Conservation (phyloP, 202 grass and related monocot genomes). For the Carex sylvatica region DNA sequence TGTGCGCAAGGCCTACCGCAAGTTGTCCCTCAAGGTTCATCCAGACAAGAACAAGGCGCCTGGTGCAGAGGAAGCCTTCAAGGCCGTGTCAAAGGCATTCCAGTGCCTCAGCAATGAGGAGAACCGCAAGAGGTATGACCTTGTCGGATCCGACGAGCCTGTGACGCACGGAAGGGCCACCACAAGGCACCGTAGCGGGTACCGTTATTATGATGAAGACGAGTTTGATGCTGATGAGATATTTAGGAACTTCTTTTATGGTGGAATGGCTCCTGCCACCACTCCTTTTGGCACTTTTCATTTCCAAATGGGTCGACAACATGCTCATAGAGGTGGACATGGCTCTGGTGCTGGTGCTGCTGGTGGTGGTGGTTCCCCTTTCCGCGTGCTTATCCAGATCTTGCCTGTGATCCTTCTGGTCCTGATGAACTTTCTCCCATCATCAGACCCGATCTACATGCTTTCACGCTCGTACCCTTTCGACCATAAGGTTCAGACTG, state of each 20-base stretch:
- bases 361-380: slow-evolving; percentile 15
- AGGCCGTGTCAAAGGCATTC: slow-evolving; percentile 92
- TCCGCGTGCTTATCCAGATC: slow-evolving; percentile 73
- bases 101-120: slow-evolving; percentile 87
- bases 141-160: slow-evolving; percentile 67
- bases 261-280: slow-evolving; percentile 65
- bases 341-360: slow-evolving; percentile 17
- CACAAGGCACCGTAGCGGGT: slow-evolving; percentile 22
- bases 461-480: slow-evolving; percentile 55
- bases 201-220: slow-evolving; percentile 65
- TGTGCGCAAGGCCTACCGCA: slow-evolving; percentile 87
- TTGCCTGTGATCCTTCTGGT: slow-evolving; percentile 72
- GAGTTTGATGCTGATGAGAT: slow-evolving; percentile 94
- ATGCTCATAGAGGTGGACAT: not conserved
- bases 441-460: slow-evolving; percentile 71
- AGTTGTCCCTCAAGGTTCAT: slow-evolving; percentile 94
- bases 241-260: slow-evolving; percentile 96
- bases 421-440: slow-evolving; percentile 75
- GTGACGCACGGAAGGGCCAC: slow-evolving; percentile 43
- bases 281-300: slow-evolving; percentile 80
- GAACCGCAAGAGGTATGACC: slow-evolving; percentile 69
- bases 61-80: slow-evolving; percentile 87
- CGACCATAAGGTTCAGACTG: slow-evolving; percentile 67
- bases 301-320: slow-evolving; percentile 48
- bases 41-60: slow-evolving; percentile 95